A percentile compares a stretch with the other conserved stretches of the same genome.
These are phyloP conservation scores for Kalaharituber pfeilii DNA, from an alignment of 2,329 filamentous ascomycete genomes.

Conservation along the genomic window DNA sequence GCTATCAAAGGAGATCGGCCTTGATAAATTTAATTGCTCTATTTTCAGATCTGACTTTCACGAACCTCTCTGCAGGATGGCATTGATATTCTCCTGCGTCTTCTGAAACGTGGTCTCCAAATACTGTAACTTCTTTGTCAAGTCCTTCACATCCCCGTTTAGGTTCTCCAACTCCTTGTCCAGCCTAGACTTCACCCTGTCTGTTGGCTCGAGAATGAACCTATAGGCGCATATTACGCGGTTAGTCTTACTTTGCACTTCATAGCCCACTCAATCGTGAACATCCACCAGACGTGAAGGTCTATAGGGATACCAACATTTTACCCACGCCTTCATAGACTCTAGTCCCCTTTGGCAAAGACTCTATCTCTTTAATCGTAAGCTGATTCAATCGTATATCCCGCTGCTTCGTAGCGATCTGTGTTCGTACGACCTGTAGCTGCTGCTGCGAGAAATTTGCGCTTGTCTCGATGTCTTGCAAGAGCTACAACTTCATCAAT, in stretches of 20 bases:
- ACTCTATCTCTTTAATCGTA: constrained; percentile 66
- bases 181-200: constrained; percentile 58
- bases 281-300: too few species aligned
- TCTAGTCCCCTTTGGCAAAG: constrained; percentile 54
- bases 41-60: too few species aligned
- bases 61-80: constrained; percentile 43
- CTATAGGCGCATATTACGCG: constrained; percentile 33
- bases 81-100: constrained; percentile 75
- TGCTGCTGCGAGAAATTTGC: constrained; percentile 80
- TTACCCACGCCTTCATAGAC: constrained; percentile 94
- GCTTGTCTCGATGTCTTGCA: constrained; percentile 86
- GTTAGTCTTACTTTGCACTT: too few species aligned
- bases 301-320: constrained; percentile 46
- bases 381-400: constrained; percentile 79
- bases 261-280: too few species aligned
- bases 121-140: constrained; percentile 81
- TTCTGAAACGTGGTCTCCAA: constrained; percentile 92
- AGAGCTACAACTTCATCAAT: constrained; percentile 40
- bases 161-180: constrained; percentile 55
- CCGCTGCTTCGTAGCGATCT: constrained; percentile 69
- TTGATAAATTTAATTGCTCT: too few species aligned
- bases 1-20: too few species aligned
- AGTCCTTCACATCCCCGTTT: constrained; percentile 57
- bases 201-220: constrained; percentile 67
- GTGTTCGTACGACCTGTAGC: constrained; percentile 66